phyloP scores from a whole-genome alignment of 2,329 filamentous ascomycete species.

The Phoma sp. region DNA sequence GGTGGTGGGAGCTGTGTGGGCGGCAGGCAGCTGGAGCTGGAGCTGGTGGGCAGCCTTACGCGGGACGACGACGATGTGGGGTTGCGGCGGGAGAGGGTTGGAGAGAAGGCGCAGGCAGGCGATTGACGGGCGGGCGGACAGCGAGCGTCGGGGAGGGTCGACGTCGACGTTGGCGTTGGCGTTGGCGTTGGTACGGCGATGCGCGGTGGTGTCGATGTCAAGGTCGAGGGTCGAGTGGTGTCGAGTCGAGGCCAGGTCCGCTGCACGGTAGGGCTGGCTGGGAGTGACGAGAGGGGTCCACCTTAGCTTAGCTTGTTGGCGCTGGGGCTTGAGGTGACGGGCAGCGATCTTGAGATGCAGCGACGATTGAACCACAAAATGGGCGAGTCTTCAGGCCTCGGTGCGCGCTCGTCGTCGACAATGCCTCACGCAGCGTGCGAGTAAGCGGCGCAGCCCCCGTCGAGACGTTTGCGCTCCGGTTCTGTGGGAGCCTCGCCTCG shows the following conservation, averaged over 20 bases:
- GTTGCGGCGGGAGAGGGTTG: slow-evolving; percentile 21
- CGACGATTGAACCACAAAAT: too few relatives aligned
- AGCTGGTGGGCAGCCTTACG: slow-evolving; percentile 24
- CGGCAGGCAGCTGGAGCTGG: slow-evolving; percentile 8
- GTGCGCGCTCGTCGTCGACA: slow-evolving; percentile 6
- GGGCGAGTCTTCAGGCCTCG: background rate
- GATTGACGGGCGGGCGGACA: slow-evolving; percentile 1
- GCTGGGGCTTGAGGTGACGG: background rate
- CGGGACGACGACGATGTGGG: slow-evolving; percentile 30
- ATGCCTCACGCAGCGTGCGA: slow-evolving; percentile 7
- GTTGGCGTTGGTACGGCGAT: background rate
- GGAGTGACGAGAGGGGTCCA: background rate
- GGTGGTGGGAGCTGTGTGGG: slow-evolving; percentile 13
- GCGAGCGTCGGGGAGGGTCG: background rate
- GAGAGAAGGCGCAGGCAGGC: background rate
- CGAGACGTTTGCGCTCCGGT: background rate
- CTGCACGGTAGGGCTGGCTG: background rate
- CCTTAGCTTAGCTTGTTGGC: background rate
- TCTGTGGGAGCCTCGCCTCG: too few relatives aligned
- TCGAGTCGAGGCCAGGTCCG: background rate
- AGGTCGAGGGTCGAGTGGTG: too few relatives aligned
- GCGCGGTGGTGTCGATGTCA: slow-evolving; percentile 1
- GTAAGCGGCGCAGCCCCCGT: slow-evolving; percentile 9
- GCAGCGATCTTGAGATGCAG: too few relatives aligned
- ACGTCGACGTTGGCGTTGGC: background rate